phyloP scores from a whole-genome alignment of 2,329 filamentous ascomycete species.

The Colletotrichum sp. region DNA sequence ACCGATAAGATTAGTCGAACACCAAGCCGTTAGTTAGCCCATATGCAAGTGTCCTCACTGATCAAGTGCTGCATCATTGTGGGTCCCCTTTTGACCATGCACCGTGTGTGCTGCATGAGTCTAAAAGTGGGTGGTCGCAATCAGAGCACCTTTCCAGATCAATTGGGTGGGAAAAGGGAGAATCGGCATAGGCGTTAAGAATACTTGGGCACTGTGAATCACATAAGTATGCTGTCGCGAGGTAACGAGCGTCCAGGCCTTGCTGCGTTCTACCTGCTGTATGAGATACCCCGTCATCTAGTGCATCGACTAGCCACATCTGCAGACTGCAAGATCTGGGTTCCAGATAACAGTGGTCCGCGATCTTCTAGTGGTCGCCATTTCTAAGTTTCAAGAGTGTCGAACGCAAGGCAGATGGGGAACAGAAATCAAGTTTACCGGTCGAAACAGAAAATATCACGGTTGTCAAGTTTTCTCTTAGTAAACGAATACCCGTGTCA shows the following conservation, averaged over 20 bases:
- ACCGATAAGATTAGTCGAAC: background rate
- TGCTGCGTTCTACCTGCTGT: background rate
- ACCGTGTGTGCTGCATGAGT: background rate
- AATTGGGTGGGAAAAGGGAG: background rate
- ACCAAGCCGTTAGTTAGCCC: background rate
- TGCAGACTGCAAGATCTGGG: background rate
- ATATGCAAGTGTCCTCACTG: background rate
- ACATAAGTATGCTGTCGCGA: background rate
- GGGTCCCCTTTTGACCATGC: background rate
- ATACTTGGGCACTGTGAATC: background rate
- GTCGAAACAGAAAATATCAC: background rate
- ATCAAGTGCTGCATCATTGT: background rate
- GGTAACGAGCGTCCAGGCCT: background rate
- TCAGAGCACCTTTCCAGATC: background rate
- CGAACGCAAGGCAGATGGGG: background rate
- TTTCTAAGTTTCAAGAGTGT: background rate
- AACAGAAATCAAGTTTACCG: background rate
- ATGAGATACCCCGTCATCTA: background rate
- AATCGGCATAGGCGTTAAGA: background rate
- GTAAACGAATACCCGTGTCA: background rate
- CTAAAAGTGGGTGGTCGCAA: background rate
- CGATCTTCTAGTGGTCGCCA: background rate
- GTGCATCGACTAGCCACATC: background rate
- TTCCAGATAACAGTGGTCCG: background rate
- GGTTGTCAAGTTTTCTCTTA: background rate